Conservation (phyloP, 257 asterid species). For the Solanum corneliomulleri region DNA sequence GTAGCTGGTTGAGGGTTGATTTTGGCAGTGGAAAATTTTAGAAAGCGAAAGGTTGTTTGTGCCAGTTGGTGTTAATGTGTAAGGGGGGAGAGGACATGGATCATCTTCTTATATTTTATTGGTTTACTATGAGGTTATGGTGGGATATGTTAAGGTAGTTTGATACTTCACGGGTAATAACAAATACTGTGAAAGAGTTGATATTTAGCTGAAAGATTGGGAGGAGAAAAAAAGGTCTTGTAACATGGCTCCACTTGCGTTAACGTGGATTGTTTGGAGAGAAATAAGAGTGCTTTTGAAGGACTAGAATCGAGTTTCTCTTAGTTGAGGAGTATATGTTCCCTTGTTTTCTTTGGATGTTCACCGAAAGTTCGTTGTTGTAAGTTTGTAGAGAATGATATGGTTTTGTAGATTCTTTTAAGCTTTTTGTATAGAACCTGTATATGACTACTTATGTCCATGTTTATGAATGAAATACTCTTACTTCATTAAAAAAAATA, state of each 20-base stretch:
- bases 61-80: neutral
- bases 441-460: neutral
- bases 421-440: neutral
- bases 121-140: too few relatives aligned
- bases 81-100: too few relatives aligned
- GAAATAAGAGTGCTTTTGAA: neutral
- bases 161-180: too few relatives aligned
- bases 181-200: too few relatives aligned
- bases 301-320: neutral
- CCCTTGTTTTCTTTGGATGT: neutral
- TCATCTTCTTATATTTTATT: too few relatives aligned
- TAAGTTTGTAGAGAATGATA: too few relatives aligned
- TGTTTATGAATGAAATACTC: neutral
- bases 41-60: too few relatives aligned
- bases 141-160: too few relatives aligned
- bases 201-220: too few relatives aligned
- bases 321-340: neutral
- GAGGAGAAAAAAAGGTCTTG: too few relatives aligned
- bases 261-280: neutral
- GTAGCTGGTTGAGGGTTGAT: neutral
- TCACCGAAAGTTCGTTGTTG: neutral
- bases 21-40: too few relatives aligned
- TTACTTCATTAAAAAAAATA: too few relatives aligned
- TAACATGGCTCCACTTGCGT: neutral
- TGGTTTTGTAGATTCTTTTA: neutral